Evolutionary conservation across 2,329 filamentous ascomycete species (phyloP), one percentile per base, ranked within the genome.

Genomic region (Aulographum hederae): DNA sequence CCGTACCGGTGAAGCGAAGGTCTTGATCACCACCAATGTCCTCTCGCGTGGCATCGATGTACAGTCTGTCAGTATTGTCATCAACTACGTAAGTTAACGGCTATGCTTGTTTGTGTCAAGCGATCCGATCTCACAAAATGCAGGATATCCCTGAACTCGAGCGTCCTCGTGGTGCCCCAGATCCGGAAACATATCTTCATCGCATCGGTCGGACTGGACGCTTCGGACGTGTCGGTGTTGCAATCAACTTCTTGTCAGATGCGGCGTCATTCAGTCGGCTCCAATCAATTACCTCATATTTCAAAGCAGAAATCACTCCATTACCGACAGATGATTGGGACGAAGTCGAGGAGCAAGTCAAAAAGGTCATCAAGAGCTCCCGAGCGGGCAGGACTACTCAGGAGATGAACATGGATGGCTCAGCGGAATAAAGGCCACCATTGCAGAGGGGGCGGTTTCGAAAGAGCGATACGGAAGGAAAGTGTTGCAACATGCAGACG

Each of bases 1-100:
- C 69, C 75, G 89, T 36, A 69, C 60, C 28, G 86, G 86, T 25
- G 68, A 76, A 36, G 82, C 82, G 46, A 98, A 98, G 61, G 89
- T 98, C 6, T 74, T 98, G 38, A 94, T 98, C 48, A 91, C 89
- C 2, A 98, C 89, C 43, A 98, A 98, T 48, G 85, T 98, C 23
- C 69, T 98, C 36, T 80, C 89, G 6, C 84, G 89, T 48, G 89
- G 89, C 50, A 95, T 98, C 46, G 89, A 98, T 48, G 61, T 95
- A 50, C 55, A 91, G 58, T 75, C 74, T 18, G 89, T 98, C 11
- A 93, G 84, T 6, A 89, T 98, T 76, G 89, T 98, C 33, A 84
- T 98, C 63, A 98, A 98, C 63, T 98, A 98, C 56, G 66, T 67
- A 56, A 40, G 59, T 49, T 18, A 2, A 5, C 10, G 13, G 16